Evolutionary conservation across 2,329 filamentous ascomycete genomes (phyloP).

Genomic region (Anisogramma anomala): DNA sequence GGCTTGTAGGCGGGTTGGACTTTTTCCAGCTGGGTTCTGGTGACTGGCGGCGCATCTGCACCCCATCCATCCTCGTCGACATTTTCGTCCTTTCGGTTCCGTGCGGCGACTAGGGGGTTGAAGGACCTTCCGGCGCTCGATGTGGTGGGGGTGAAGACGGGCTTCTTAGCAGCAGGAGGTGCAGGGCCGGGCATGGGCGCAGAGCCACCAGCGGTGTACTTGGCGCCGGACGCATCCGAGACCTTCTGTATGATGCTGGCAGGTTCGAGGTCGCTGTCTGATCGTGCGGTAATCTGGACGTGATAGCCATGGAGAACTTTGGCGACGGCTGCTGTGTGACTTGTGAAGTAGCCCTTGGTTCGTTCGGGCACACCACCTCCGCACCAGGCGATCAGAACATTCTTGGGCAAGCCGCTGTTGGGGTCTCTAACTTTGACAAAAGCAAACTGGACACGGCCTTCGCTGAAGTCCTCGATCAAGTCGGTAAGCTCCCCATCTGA

Average conservation of each 20-base stretch:
- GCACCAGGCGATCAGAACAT: slow-evolving; percentile 90
- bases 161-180: slow-evolving; percentile 76
- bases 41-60: slow-evolving; percentile 80
- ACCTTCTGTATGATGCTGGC: slow-evolving; percentile 88
- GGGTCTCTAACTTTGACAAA: slow-evolving; percentile 95
- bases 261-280: slow-evolving; percentile 76
- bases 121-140: slow-evolving; percentile 39
- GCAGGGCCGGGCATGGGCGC: slow-evolving; percentile 44
- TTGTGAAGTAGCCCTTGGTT: slow-evolving; percentile 97
- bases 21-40: slow-evolving; percentile 78
- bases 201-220: slow-evolving; percentile 66
- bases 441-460: slow-evolving; percentile 92
- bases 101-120: slow-evolving; percentile 57
- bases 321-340: slow-evolving; percentile 77
- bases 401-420: slow-evolving; percentile 81
- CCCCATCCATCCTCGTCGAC: slow-evolving; percentile 90
- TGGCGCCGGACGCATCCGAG: slow-evolving; percentile 83
- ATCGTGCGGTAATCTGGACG: slow-evolving; percentile 91
- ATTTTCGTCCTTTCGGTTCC: slow-evolving; percentile 46
- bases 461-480: slow-evolving; percentile 89
- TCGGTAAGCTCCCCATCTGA: slow-evolving; percentile 86
- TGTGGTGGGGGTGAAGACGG: slow-evolving; percentile 72
- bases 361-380: slow-evolving; percentile 96
- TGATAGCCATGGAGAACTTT: slow-evolving; percentile 96
- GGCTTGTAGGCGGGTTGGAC: slow-evolving; percentile 88